These are phyloP conservation scores for Helotiales sp. DNA, from an alignment of 2,329 filamentous ascomycete species.

Conservation along the genomic window DNA sequence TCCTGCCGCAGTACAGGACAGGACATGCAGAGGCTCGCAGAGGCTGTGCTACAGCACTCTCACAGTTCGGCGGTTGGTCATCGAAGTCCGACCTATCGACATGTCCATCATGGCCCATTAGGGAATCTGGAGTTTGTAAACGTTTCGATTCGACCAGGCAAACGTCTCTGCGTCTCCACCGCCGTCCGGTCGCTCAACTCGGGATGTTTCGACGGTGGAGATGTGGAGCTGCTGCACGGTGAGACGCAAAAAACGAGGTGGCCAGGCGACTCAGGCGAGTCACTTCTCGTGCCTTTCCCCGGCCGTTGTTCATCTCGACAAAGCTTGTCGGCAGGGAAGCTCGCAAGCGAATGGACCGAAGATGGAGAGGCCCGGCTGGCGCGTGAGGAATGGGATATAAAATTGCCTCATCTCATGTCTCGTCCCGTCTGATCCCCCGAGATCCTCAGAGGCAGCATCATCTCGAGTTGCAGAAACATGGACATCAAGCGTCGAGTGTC, in stretches of 20 bases:
- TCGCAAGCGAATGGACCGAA: slow-evolving; percentile 1
- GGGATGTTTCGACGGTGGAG: neutral
- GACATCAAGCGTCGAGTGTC: no score
- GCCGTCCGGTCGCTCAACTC: neutral
- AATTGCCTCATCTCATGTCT: slow-evolving; percentile 16
- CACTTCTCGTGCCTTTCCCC: neutral
- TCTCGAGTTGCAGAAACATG: no score
- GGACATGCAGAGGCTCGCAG: neutral
- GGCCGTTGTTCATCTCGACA: neutral
- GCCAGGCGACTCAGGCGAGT: neutral
- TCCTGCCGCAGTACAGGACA: neutral
- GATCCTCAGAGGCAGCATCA: neutral
- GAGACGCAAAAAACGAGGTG: neutral
- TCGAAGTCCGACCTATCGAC: no score
- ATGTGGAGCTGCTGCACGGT: neutral
- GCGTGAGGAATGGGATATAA: slow-evolving; percentile 10
- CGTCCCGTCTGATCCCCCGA: neutral
- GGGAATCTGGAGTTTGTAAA: neutral
- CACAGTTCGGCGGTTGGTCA: no score
- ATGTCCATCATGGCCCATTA: no score
- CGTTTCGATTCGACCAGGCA: neutral
- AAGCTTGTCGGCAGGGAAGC: slow-evolving; percentile 7
- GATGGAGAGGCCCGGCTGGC: neutral
- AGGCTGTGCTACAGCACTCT: neutral
- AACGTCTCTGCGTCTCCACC: neutral